Conservation (phyloP, 1,139 yeast species). For the Blastobotrys buckinghamii region DNA sequence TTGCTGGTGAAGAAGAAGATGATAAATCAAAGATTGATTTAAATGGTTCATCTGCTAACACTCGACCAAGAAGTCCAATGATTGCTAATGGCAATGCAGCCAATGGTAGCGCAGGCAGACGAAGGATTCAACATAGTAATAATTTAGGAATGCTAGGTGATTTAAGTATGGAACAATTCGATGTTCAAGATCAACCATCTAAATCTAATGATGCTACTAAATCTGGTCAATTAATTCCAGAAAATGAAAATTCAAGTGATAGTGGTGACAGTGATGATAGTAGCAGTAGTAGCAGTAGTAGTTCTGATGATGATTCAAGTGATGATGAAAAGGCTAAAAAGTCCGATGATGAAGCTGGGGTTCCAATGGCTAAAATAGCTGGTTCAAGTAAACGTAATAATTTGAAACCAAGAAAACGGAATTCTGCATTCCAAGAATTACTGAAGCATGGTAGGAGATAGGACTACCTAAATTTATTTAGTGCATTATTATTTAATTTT, state of each 20-base stretch:
- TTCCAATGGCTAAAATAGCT: slow-evolving; percentile 14
- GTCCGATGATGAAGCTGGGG: slow-evolving; percentile 10
- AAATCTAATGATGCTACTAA: not conserved
- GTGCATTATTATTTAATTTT: no score
- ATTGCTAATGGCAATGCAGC: not conserved
- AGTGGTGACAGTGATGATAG: slow-evolving; percentile 2
- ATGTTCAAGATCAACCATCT: slow-evolving; percentile 10
- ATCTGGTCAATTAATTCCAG: not conserved
- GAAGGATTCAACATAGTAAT: not conserved
- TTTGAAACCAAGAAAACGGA: slow-evolving; percentile 3
- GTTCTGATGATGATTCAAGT: slow-evolving; percentile 3
- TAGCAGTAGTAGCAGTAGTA: not conserved
- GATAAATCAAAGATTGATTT: no score
- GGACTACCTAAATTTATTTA: no score
- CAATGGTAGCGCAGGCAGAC: not conserved
- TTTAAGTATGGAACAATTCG: slow-evolving; percentile 9
- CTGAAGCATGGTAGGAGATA: slow-evolving; percentile 5
- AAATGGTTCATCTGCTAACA: no score
- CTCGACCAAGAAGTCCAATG: no score
- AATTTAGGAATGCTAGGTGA: slow-evolving; percentile 10
- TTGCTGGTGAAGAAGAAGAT: no score
- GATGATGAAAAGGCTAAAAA: slow-evolving; percentile 4
- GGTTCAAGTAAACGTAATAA: not conserved
- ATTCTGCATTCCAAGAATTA: slow-evolving; percentile 12
- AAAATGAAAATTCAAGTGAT: slow-evolving; percentile 5